Evolutionary conservation across 129 eudicot genomes (phyloP), one percentile per base, ranked within the genome.

Genomic region (Lactuca saligna): DNA sequence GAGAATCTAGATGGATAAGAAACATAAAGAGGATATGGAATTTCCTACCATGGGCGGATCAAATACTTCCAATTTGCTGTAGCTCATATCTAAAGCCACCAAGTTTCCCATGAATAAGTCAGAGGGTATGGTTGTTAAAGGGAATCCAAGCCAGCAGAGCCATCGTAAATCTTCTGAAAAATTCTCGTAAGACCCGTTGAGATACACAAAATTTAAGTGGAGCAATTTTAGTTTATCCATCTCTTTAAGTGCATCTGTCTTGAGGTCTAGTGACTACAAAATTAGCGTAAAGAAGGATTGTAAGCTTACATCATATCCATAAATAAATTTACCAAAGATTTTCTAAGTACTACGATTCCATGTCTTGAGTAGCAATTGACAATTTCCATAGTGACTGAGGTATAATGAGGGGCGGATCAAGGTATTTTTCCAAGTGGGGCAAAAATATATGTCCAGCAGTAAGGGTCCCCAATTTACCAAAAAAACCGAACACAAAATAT

Each of bases 161-260:
- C 79, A 81, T 62, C 75, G 66, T 53, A 81, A 56, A 8, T 53
- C 54, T 49, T 50, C 39, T 3, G 79, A 73, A 50, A 81, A 61
- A 6, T 56, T 9, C 46, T 76, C n/a, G 31, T 67, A 72, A 14
- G 32, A 12, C 41, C 76, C 79, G 17, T 3, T 10, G 5, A 76
- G 78, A 16, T 57, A n/a, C 14, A 76, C 79, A 56, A 46, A 31
- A 3, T 81, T 68, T 1, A 81, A 57, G 20, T 57, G 63, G 29
- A 72, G 75, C 50, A 76, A 53, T 54, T 62, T 54, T 17, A 81
- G 61, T 31, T 72, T 57, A 5, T 63, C 63, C 82, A 80, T 80
- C 63, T 56, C 50, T 9, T 35, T 25, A 64, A 80, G 63, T 31
- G 80, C 48, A 50, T 41, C 38, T 11, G 69, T 69, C 54, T 38